Evolutionary conservation across 2,329 filamentous ascomycete species (phyloP), one percentile per base, ranked within the genome.

Genomic region (Fusarium abutilonis): DNA sequence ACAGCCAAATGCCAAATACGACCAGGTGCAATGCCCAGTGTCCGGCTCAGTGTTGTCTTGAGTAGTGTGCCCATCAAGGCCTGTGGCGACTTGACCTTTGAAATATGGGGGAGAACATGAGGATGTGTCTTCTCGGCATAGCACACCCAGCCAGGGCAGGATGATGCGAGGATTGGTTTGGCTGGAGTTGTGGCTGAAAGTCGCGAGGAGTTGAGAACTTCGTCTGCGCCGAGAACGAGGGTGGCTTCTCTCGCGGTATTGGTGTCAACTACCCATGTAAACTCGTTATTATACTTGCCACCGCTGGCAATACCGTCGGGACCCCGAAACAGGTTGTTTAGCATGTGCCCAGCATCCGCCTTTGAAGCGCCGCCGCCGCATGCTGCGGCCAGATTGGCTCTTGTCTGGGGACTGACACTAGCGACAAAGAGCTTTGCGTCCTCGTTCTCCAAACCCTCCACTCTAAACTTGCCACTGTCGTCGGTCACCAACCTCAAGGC

Each of bases 121-220:
- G 95, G 93, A 72, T 99, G 95, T 52, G 94, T 98, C 79, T 99
- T 98, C 76, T 99, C 95, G 23, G 94, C 94, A 72, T 99, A 99
- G 78, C 95, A 99, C 52, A 99, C 94, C 93, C 96, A 99, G 8
- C 95, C 95, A 1, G 95, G 95, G 75, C 95, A 99, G 17, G 92
- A 92, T 4, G 93, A 93, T 9, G 93, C 92, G 39, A 99, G 83
- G 28, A 94, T 87, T 0, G 92, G 91, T 50, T 80, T 80, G 41
- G 67, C 43, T 15, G 71, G 70, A 9, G 60, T 43, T 8, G 49
- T 32, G 17, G 54, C 23, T 28, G 52, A 63, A 5, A 74, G 60
- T 21, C 56, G 67, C 23, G 70, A 52, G 34, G 63, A 63, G 39
- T 66, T 75, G 17, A 86, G 77, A 9, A 90, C 87, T 73, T 95